Conservation (phyloP, 768 basidiomycete genomes). For the Leccinum arenicola region DNA sequence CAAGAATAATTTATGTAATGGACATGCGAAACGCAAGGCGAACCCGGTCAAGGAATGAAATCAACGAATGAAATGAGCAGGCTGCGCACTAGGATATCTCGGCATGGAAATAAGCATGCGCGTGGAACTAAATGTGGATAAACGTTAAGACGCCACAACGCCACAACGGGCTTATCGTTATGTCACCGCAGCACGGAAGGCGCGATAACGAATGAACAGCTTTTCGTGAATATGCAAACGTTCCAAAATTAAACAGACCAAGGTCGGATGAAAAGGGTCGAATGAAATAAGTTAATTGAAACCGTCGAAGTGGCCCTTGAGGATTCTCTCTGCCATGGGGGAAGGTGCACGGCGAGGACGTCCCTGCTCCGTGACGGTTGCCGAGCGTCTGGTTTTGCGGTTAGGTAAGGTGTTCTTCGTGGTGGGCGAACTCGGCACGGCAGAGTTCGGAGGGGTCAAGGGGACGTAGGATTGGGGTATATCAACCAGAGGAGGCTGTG, state of each 20-base stretch:
- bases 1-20: constrained; percentile 4
- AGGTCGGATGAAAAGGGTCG: background rate
- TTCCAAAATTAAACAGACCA: constrained; percentile 4
- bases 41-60: background rate
- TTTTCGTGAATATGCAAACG: background rate
- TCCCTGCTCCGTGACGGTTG: constrained; percentile 48
- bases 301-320: constrained; percentile 89
- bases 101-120: constrained; percentile 4
- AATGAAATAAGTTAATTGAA: constrained; percentile 56
- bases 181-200: background rate
- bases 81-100: constrained; percentile 24
- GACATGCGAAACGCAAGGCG: constrained; percentile 6
- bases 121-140: constrained; percentile 1
- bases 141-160: constrained; percentile 14
- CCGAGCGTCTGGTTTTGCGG: constrained; percentile 51
- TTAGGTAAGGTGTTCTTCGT: constrained; percentile 20
- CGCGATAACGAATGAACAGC: constrained; percentile 7
- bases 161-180: constrained; percentile 1
- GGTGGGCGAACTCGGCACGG: constrained; percentile 33
- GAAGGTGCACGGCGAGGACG: constrained; percentile 69
- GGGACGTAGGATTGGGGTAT: constrained; percentile 32
- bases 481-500: constrained; percentile 13
- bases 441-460: constrained; percentile 51
- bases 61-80: constrained; percentile 10
- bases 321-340: constrained; percentile 88